Evolutionary conservation across 1,284 basidiomycete genomes (phyloP), one percentile per base, ranked within the genome.

Genomic region (Blastosporella zonata): DNA sequence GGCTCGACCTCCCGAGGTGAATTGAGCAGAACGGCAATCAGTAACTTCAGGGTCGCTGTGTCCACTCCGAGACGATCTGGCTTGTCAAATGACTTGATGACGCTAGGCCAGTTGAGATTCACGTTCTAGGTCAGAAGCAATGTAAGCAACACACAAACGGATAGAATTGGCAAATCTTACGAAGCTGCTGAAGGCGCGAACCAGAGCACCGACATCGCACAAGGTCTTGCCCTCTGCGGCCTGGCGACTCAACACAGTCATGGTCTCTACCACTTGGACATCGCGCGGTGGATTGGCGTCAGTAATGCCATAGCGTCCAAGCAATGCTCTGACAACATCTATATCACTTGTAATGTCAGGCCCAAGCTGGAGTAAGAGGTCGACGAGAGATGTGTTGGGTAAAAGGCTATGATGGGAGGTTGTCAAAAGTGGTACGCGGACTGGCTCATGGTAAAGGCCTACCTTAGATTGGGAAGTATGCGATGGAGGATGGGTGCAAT

Each of bases 61-160:
- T 92, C 90, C 13, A 92, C 87, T 4, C 87, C 85, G 54, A 80
- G 79, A 37, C 90, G 79, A 62, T 90, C 86, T 12, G 81, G 73
- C 67, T 82, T 78, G 69, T 93, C 90, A 59, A 91, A 92, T 1
- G 83, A 78, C 55, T 82, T 80, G 59, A 93, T 84, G 48, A 91
- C 81, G 47, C 75, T 80, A 15, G 89, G 77, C 90, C 92, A 96
- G 52, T 89, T 80, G 52, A 94, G 68, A 31, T 74, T 71, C 29
- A 75, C 72, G 62, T 79, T 77, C 81, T 87, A 46, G 15, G 3
- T 58, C 20, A 57, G 55, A 59, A 48, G 44, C 23, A 40, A 31
- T 49, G 10, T 35, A 60, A 54, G 47, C 6, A 21, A 23, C 21
- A 43, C 43, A 45, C 33, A 60, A 41, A 45, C 31, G 17, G 43